Evolutionary conservation across 106 monocot genomes (phyloP).

Genomic region (Dendrobium chrysotoxum): DNA sequence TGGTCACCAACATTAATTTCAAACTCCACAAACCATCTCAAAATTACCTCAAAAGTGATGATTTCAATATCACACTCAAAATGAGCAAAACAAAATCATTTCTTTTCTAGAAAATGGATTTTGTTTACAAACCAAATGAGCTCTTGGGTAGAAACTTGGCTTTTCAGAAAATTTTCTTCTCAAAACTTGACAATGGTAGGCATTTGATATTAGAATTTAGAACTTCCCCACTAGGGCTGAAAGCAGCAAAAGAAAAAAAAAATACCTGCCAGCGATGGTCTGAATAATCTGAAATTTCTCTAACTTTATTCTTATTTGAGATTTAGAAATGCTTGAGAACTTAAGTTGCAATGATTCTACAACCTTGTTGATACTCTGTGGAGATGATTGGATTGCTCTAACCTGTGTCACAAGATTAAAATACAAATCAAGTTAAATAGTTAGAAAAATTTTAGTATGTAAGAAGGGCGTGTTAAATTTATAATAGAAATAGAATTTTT

Average conservation of each 20-base stretch:
- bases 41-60: too few relatives aligned
- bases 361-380: constrained; percentile 48
- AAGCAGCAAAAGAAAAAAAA: background rate
- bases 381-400: constrained; percentile 37
- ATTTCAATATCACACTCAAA: too few relatives aligned
- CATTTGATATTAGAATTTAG: background rate
- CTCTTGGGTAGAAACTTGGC: too few relatives aligned
- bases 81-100: too few relatives aligned
- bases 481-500: background rate
- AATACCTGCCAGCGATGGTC: constrained; percentile 82
- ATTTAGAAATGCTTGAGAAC: constrained; percentile 54
- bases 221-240: background rate
- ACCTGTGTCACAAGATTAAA: constrained; percentile 28
- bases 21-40: too few relatives aligned
- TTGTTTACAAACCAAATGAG: too few relatives aligned
- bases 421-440: background rate
- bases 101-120: too few relatives aligned
- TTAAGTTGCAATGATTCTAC: constrained; percentile 53
- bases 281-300: constrained; percentile 58
- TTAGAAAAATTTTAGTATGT: background rate
- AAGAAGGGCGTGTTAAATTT: background rate
- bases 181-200: too few relatives aligned
- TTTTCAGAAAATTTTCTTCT: background rate
- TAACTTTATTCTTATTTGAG: constrained; percentile 56
- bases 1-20: too few relatives aligned